Conservation (phyloP, 306 rosid genomes). For the Castanea crenata region DNA sequence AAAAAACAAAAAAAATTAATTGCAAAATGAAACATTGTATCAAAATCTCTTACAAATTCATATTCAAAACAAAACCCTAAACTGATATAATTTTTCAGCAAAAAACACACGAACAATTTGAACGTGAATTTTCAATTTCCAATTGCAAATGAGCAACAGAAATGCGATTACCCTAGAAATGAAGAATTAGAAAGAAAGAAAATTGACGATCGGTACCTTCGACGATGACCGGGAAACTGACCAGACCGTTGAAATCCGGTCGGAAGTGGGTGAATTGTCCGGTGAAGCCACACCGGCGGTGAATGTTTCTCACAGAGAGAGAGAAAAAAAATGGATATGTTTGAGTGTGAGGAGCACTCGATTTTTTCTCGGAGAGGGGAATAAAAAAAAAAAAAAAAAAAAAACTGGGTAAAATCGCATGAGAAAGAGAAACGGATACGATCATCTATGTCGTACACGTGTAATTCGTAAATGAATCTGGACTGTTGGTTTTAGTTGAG, state of each 20-base stretch:
- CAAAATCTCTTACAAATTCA: background rate
- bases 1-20: background rate
- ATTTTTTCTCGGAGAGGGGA: conserved; percentile 8
- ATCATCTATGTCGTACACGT: background rate
- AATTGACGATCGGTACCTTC: background rate
- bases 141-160: background rate
- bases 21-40: background rate
- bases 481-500: background rate
- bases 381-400: background rate
- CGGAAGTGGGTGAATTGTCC: background rate
- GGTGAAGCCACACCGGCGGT: conserved; percentile 19
- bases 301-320: background rate
- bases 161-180: conserved; percentile 6
- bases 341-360: conserved; percentile 28
- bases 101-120: background rate
- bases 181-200: background rate
- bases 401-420: background rate
- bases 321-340: background rate
- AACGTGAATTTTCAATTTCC: background rate
- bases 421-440: background rate
- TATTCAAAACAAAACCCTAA: conserved; percentile 1
- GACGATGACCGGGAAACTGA: background rate
- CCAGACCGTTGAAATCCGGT: background rate
- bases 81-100: background rate
- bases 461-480: background rate